Base-by-base conservation (phyloP, 441 rosid genomes). In the Bruguiera hainesii region DNA sequence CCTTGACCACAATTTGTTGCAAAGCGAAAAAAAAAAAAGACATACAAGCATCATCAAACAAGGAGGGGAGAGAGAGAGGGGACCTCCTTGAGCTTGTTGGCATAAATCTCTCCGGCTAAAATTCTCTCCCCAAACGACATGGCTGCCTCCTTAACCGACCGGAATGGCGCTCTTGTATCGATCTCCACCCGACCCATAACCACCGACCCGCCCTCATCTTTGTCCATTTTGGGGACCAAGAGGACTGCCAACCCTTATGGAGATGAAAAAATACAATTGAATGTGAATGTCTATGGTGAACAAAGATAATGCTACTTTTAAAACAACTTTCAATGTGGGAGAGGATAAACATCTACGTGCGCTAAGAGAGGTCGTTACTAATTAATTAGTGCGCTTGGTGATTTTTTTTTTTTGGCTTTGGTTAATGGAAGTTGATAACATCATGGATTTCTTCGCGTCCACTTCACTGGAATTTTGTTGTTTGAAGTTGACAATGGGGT, bases 141-240 rank as follows among this genome's bases (percentile, higher is more conserved):
- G 13, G 85, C 84, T 0, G 90, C 93, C 61, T 88, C 93, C 65
- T 75, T 85, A 57, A 88, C 93, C 0, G 93, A 88, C 70, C 77
- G 78, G 78, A 88, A 88, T 1, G 90, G 90, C 6, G 85, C 77
- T 75, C 86, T 65, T 0, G 89, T 88, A 51, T 88, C 90, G 35
- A 88, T 85, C 70, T 82, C 85, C 0, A 80, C 93, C 1, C 86
- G 68, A 48, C 87, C 91, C 59, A 73, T 62, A 6, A 75, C 73
- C 60, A 51, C 66, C 61, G 67, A 11, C 35, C 37, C 19, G 1
- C 75, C 74, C 42, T 72, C 82, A 55, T 66, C 62, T 26, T 46
- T 60, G 16, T 69, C 80, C 83, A 80, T 82, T 29, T 53, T 64
- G 48, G 2, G 37, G 31, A 68, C 7, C 25, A 28, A 30, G 26